Conservation (phyloP, 306 rosid genomes). For the Citrullus mucosospermus region DNA sequence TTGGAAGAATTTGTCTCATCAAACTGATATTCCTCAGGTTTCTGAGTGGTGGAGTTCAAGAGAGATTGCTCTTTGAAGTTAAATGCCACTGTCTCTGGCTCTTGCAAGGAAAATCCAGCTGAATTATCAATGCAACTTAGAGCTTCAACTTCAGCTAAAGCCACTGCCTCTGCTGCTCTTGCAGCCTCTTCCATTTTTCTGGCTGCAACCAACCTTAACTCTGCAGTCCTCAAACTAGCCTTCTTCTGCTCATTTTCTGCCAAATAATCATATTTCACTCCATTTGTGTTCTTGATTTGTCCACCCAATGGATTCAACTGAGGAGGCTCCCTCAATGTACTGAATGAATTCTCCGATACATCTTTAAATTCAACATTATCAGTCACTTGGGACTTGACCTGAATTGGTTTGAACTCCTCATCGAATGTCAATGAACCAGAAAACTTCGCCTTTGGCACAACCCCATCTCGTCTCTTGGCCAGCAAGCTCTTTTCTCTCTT, state of each 20-base stretch:
- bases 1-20: conserved; percentile 47
- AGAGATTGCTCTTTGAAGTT: conserved; percentile 26
- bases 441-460: not conserved
- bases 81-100: conserved; percentile 41
- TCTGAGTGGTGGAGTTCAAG: conserved; percentile 14
- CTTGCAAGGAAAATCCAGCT: conserved; percentile 29
- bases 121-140: conserved; percentile 31
- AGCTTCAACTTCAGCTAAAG: conserved; percentile 75
- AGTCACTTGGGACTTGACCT: not conserved
- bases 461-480: conserved; percentile 33
- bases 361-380: not conserved
- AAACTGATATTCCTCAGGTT: conserved; percentile 31
- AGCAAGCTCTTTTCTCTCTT: conserved; percentile 55
- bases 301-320: not conserved
- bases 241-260: not conserved
- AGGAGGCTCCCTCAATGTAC: not conserved
- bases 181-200: conserved; percentile 99
- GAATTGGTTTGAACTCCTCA: not conserved
- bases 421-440: not conserved
- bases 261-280: not conserved
- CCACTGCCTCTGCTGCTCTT: conserved; percentile 85
- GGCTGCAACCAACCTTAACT: conserved; percentile 87
- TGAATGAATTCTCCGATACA: not conserved
- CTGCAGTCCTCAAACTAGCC: conserved; percentile 45
- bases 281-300: not conserved